Evolutionary conservation across 2,329 filamentous ascomycete genomes (phyloP), one percentile per base, ranked within the genome.

Genomic region (Colletotrichum horii): DNA sequence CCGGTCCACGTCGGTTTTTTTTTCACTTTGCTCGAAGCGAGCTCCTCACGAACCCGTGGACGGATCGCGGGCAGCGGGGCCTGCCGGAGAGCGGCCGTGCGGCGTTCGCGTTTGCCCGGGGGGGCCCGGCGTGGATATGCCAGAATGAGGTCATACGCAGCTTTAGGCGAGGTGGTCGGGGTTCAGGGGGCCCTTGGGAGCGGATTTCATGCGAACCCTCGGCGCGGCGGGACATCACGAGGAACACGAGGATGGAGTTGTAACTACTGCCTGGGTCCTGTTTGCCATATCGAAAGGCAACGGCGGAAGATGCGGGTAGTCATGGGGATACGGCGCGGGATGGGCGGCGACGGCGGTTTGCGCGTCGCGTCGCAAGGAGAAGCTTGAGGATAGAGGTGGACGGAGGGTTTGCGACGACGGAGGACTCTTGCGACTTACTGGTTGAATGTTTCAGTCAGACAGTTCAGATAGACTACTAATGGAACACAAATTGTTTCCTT

Each of bases 31-130:
- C 28, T 28, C 48, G 22, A 32, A n/a, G 28, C 58, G 58, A 61
- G 32, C 30, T 34, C 19, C n/a, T 32, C 58, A 30, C 28, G 43
- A 48, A n/a, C 58, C 58, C 19, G n/a, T 32, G 28, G 32, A 61
- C 58, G 58, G 26, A 61, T 61, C 58, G 30, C 58, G 58, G 58
- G 5, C 11, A 32, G 26, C 58, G 58, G 58, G 58, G 58, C 28
- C n/a, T 30, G 9, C n/a, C 58, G 58, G 32, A 34, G 28, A 8
- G 58, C 30, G 58, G 58, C 28, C 58, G 58, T 61, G 58, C 58
- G 58, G 30, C 26, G n/a, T 28, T 28, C 28, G 43, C 43, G 43
- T 48, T 48, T n/a, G 43, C 43, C n/a, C 30, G 58, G 58, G 58
- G 58, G 58, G 58, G 58, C 19, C 16, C 55, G 26, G 26, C 11